Conservation (phyloP, 768 basidiomycete genomes). For the Russula virescens region DNA sequence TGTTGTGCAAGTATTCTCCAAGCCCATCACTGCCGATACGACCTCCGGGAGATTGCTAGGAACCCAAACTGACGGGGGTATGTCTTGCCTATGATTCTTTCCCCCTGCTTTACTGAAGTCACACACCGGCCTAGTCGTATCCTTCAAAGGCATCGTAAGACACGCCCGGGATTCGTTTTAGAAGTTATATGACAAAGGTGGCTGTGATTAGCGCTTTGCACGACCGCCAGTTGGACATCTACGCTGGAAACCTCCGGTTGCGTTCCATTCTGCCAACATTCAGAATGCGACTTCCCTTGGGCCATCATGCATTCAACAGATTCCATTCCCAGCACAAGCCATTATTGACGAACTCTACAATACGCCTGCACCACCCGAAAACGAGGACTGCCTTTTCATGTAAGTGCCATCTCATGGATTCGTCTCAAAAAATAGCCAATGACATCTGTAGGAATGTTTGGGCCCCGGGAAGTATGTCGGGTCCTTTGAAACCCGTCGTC, state of each 20-base stretch:
- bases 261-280: slow-evolving; percentile 1
- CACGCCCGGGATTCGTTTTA: background rate
- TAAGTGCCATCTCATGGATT: background rate
- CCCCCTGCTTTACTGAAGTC: background rate
- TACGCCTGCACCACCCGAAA: background rate
- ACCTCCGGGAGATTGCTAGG: slow-evolving; percentile 8
- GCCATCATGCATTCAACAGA: slow-evolving; percentile 17
- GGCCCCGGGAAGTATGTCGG: background rate
- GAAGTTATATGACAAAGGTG: background rate
- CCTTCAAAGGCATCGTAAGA: slow-evolving; percentile 17
- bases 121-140: background rate
- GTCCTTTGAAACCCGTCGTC: slow-evolving; percentile 5
- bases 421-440: background rate
- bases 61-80: slow-evolving; percentile 7
- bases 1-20: background rate
- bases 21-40: background rate
- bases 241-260: slow-evolving; percentile 10
- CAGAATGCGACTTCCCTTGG: slow-evolving; percentile 10
- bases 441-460: slow-evolving; percentile 4
- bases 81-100: background rate
- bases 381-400: slow-evolving; percentile 20
- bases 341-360: background rate
- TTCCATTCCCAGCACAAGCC: background rate
- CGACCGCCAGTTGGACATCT: slow-evolving; percentile 4
- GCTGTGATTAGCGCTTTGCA: slow-evolving; percentile 10